Conservation (phyloP, 306 rosid species). For the Pachyrhizus erosus region DNA sequence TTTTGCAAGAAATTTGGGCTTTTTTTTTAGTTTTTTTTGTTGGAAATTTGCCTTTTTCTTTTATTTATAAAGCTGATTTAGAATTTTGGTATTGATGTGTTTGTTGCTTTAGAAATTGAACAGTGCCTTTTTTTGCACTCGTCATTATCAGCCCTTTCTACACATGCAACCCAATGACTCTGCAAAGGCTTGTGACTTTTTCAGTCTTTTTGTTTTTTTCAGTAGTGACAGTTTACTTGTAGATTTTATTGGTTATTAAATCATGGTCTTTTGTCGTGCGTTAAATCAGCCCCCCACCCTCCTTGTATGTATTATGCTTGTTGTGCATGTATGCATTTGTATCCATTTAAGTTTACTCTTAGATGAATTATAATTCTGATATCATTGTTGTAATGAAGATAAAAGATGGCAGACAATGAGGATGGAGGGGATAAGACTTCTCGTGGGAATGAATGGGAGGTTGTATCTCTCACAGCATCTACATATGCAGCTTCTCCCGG, state of each 20-base stretch:
- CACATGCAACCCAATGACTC: slow-evolving; percentile 1
- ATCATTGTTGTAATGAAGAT: slow-evolving; percentile 38
- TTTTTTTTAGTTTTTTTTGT: background rate
- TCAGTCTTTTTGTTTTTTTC: background rate
- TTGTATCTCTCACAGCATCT: slow-evolving; percentile 92
- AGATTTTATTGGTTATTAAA: background rate
- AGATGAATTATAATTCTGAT: slow-evolving; percentile 40
- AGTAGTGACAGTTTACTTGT: background rate
- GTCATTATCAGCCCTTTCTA: background rate
- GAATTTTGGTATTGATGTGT: background rate
- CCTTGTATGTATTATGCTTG: background rate
- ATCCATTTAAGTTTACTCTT: slow-evolving; percentile 24
- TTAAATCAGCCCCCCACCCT: background rate
- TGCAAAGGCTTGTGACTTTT: slow-evolving; percentile 13
- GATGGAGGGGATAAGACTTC: slow-evolving; percentile 67
- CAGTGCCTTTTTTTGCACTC: background rate
- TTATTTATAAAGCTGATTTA: background rate
- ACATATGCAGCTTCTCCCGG: slow-evolving; percentile 93
- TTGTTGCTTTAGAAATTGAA: background rate
- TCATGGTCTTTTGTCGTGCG: background rate
- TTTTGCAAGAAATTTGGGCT: background rate
- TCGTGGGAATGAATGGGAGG: slow-evolving; percentile 97
- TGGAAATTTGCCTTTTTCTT: background rate
- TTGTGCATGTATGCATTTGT: background rate
- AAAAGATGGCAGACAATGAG: slow-evolving; percentile 78